Conservation (phyloP, 2,329 filamentous ascomycete species). For the Pezicula carpinea region DNA sequence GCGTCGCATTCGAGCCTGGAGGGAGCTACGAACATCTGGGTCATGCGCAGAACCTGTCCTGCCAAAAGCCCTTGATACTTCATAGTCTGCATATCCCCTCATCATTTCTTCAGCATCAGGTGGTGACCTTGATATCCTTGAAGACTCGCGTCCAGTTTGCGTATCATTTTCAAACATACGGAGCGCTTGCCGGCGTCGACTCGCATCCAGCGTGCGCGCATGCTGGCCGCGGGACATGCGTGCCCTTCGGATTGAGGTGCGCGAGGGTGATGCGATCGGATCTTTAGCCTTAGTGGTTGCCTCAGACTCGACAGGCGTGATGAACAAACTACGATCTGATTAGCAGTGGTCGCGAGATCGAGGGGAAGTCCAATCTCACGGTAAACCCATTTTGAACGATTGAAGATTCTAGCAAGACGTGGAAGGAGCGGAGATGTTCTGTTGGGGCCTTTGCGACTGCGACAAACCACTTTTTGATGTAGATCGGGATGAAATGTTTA, state of each 20-base stretch:
- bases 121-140: neutral
- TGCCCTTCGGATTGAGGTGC: constrained; percentile 27
- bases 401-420: neutral
- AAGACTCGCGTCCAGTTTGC: neutral
- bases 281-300: constrained; percentile 21
- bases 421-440: constrained; percentile 1
- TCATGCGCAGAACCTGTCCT: neutral
- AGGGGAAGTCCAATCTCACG: constrained; percentile 21
- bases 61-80: neutral
- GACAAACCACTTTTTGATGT: constrained; percentile 8
- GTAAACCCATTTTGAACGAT: constrained; percentile 26
- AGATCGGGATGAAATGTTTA: neutral
- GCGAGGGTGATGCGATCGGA: constrained; percentile 20
- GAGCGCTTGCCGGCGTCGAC: constrained; percentile 16
- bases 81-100: constrained; percentile 5
- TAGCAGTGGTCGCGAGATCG: constrained; percentile 14
- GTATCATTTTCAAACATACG: constrained; percentile 10
- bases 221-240: constrained; percentile 15
- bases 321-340: constrained; percentile 25
- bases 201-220: constrained; percentile 14
- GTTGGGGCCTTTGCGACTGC: constrained; percentile 12
- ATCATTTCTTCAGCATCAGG: constrained; percentile 11
- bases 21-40: no score
- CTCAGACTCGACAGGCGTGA: constrained; percentile 25
- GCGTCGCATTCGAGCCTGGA: no score